Evolutionary conservation across 441 rosid species (phyloP).

Genomic region (Corymbia citriodora): DNA sequence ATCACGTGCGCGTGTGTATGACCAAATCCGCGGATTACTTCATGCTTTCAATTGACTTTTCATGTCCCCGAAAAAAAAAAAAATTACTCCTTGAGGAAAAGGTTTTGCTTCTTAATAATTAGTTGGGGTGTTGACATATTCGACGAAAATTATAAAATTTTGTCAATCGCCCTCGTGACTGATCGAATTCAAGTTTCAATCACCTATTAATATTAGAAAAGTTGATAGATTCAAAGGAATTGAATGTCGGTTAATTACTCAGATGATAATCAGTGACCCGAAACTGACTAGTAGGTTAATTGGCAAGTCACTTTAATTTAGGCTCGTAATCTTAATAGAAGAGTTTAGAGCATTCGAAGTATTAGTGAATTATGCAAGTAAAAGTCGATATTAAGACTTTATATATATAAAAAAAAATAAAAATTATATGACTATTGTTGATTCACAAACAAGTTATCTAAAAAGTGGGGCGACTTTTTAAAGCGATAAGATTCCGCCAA

Average conservation of each 20-base stretch:
- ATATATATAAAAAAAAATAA: too few species aligned
- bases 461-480: too few species aligned
- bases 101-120: neutral
- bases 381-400: neutral
- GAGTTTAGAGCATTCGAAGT: neutral
- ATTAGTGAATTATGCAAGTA: neutral
- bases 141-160: neutral
- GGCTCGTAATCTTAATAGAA: neutral
- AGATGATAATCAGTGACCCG: fast-evolving
- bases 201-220: neutral
- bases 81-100: neutral
- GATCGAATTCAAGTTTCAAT: neutral
- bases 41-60: neutral
- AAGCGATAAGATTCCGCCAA: neutral
- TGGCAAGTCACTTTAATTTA: neutral
- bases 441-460: neutral
- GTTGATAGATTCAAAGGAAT: neutral
- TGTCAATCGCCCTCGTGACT: neutral
- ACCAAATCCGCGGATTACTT: neutral
- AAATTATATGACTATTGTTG: neutral
- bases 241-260: neutral
- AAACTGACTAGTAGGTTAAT: neutral
- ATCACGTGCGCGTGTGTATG: neutral
- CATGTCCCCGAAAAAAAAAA: fast-evolving
- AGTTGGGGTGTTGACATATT: neutral